phyloP scores from a whole-genome alignment of 257 asterid genomes.

The Solanum pimpinellifolium region DNA sequence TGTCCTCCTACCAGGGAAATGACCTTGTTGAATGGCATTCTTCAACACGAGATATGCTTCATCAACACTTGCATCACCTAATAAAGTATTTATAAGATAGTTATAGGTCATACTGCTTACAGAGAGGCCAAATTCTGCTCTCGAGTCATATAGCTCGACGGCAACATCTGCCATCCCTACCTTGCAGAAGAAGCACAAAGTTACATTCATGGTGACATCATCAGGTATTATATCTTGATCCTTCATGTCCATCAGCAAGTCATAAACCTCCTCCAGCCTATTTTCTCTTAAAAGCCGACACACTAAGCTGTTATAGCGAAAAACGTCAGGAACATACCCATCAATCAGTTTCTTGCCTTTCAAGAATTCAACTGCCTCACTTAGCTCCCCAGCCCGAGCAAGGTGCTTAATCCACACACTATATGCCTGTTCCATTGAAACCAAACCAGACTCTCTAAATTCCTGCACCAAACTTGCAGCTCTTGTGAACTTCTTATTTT shows the following conservation, averaged over 20 bases:
- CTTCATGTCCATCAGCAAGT: slow-evolving; percentile 70
- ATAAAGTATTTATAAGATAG: slow-evolving; percentile 58
- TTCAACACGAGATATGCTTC: slow-evolving; percentile 40
- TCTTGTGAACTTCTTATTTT: slow-evolving; percentile 39
- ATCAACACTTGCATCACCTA: slow-evolving; percentile 41
- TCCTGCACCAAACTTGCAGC: slow-evolving; percentile 48
- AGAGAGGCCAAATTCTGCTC: slow-evolving; percentile 61
- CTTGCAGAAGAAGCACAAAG: slow-evolving; percentile 74
- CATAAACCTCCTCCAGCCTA: slow-evolving; percentile 56
- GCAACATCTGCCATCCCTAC: slow-evolving; percentile 67
- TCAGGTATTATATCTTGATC: slow-evolving; percentile 43
- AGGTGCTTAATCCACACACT: slow-evolving; percentile 54
- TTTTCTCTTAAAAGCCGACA: slow-evolving; percentile 59
- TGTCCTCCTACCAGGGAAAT: slow-evolving; percentile 43
- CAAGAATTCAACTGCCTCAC: slow-evolving; percentile 54
- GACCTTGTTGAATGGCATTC: slow-evolving; percentile 48
- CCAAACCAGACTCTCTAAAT: slow-evolving; percentile 26
- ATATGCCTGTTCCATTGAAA: slow-evolving; percentile 42
- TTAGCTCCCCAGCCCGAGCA: slow-evolving; percentile 49
- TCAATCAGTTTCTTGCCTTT: slow-evolving; percentile 42
- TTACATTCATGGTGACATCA: slow-evolving; percentile 55
- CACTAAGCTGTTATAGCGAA: slow-evolving; percentile 47
- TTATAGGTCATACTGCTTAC: slow-evolving; percentile 64
- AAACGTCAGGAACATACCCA: slow-evolving; percentile 57
- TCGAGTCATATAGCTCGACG: slow-evolving; percentile 48